Conservation (phyloP, 2,329 filamentous ascomycete species). For the Didymella keratinophila region DNA sequence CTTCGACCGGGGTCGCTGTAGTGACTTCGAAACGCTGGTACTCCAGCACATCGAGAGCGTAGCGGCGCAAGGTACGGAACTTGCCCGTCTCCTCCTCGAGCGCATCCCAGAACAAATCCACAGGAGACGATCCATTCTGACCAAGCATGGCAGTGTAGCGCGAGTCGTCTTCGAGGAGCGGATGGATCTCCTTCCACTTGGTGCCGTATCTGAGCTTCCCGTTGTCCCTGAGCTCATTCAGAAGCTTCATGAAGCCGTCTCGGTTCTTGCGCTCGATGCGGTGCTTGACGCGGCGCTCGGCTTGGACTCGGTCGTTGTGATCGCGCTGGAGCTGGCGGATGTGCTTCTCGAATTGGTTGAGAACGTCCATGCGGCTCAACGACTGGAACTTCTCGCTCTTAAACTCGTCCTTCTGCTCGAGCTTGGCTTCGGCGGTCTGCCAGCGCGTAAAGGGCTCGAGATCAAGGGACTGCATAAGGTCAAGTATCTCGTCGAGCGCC, state of each 20-base stretch:
- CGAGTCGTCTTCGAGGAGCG: constrained; percentile 77
- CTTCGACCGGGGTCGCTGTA: constrained; percentile 83
- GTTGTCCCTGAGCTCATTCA: constrained; percentile 75
- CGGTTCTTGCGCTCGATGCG: constrained; percentile 86
- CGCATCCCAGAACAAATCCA: constrained; percentile 95
- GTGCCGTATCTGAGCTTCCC: constrained; percentile 88
- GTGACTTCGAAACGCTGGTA: constrained; percentile 93
- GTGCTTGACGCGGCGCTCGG: constrained; percentile 80
- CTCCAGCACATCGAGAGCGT: constrained; percentile 88
- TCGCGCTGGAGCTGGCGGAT: constrained; percentile 90
- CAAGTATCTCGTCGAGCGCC: constrained; percentile 83
- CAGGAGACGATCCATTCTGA: constrained; percentile 81
- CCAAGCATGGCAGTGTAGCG: constrained; percentile 86
- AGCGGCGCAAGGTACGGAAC: constrained; percentile 80
- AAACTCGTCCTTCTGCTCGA: constrained; percentile 79
- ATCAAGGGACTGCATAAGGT: constrained; percentile 79
- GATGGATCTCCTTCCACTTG: constrained; percentile 86
- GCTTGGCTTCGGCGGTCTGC: constrained; percentile 84
- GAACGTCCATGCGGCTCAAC: constrained; percentile 86
- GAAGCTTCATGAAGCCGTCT: constrained; percentile 78
- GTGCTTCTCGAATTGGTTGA: constrained; percentile 93
- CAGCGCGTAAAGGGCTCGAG: constrained; percentile 94
- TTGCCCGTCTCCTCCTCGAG: constrained; percentile 92
- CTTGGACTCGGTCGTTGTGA: constrained; percentile 90
- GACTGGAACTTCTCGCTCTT: constrained; percentile 82